Conservation (phyloP, 331 rosid species). For the Pyracantha coccinea region DNA sequence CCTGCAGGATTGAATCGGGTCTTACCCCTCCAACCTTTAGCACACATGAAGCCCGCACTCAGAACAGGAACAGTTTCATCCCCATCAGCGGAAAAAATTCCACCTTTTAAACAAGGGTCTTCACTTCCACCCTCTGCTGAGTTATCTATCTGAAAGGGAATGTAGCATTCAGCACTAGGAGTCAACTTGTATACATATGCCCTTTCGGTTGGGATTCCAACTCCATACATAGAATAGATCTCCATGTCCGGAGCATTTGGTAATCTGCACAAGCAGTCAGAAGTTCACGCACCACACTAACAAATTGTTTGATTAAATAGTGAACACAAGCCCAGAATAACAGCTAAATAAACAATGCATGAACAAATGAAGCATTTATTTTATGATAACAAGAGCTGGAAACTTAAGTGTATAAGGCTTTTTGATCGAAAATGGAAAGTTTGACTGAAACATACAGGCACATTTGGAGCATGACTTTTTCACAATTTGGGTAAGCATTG, state of each 20-base stretch:
- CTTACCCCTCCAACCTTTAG: constrained; percentile 92
- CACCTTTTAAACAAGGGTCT: constrained; percentile 61
- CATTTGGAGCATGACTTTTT: not conserved
- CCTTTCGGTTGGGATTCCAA: constrained; percentile 94
- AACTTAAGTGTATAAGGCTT: not conserved
- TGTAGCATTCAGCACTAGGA: constrained; percentile 65
- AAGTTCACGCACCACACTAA: not conserved
- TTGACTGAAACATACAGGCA: not conserved
- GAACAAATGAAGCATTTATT: not conserved
- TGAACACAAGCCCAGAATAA: not conserved
- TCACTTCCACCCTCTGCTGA: constrained; percentile 56
- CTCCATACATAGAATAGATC: constrained; percentile 88
- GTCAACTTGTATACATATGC: constrained; percentile 74
- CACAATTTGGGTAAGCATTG: not conserved
- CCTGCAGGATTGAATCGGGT: constrained; percentile 90
- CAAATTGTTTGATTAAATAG: not conserved
- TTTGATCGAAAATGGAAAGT: not conserved
- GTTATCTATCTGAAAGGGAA: constrained; percentile 90
- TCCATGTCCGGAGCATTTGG: constrained; percentile 96
- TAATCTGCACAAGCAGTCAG: constrained; percentile 45
- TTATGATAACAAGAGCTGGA: not conserved
- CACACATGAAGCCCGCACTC: constrained; percentile 91
- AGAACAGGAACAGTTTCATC: constrained; percentile 94
- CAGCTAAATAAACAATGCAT: not conserved
- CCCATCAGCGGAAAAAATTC: constrained; percentile 72